Conservation (phyloP, 148 eudicot genomes). For the Rhododendron ferrugineum region DNA sequence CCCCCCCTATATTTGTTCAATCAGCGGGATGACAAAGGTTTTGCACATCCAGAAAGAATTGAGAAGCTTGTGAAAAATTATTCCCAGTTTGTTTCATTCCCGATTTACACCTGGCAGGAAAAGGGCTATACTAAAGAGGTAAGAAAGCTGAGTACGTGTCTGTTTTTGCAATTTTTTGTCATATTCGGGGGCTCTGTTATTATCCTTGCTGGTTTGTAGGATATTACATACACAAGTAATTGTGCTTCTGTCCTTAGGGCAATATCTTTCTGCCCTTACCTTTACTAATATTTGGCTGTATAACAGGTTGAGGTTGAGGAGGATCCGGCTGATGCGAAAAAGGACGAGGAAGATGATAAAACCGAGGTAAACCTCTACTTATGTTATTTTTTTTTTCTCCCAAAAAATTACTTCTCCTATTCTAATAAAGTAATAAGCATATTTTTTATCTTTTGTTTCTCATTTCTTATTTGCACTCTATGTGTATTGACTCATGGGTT, state of each 20-base stretch:
- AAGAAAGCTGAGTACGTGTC: background rate
- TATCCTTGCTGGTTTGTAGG: background rate
- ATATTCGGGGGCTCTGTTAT: background rate
- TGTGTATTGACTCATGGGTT: background rate
- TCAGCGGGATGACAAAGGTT: constrained; percentile 80
- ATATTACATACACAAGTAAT: background rate
- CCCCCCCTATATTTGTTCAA: constrained; percentile 1
- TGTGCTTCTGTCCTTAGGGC: background rate
- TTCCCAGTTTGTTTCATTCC: constrained; percentile 97
- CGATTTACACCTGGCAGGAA: constrained; percentile 97
- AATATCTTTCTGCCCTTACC: background rate
- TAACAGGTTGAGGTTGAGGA: constrained; percentile 92
- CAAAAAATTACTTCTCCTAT: background rate
- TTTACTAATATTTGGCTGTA: background rate
- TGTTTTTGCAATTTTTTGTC: background rate
- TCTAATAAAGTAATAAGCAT: background rate
- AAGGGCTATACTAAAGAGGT: constrained; percentile 95
- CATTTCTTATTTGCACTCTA: background rate
- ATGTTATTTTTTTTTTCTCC: background rate
- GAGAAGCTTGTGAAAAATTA: constrained; percentile 89
- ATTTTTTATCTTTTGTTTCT: background rate
- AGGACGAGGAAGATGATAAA: constrained; percentile 51
- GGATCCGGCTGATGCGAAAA: constrained; percentile 66
- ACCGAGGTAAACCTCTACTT: constrained; percentile 37
- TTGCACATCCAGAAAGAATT: constrained; percentile 89